Conservation (phyloP, 257 asterid species). For the Ilex aquifolium region DNA sequence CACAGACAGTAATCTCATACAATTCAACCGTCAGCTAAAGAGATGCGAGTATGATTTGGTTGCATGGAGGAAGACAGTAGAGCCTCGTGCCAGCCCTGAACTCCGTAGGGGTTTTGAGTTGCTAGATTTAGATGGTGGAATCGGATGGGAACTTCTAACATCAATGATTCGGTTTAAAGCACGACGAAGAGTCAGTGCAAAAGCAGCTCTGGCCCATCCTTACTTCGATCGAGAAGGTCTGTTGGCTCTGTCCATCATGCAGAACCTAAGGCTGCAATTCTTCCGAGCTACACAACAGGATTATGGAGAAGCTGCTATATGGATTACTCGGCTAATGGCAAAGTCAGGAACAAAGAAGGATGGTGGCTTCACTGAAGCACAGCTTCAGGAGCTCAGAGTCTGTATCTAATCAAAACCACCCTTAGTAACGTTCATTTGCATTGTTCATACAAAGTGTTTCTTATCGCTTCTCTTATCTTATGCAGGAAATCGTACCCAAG, state of each 20-base stretch:
- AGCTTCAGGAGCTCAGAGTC: slow-evolving; percentile 79
- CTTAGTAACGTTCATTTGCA: no score
- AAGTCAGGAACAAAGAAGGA: slow-evolving; percentile 80
- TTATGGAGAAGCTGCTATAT: slow-evolving; percentile 71
- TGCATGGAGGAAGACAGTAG: slow-evolving; percentile 68
- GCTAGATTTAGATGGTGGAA: slow-evolving; percentile 80
- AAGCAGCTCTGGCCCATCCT: slow-evolving; percentile 89
- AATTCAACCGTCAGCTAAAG: slow-evolving; percentile 86
- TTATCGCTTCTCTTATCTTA: neutral
- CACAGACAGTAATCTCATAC: slow-evolving; percentile 63
- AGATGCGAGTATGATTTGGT: slow-evolving; percentile 73
- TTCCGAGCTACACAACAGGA: slow-evolving; percentile 88
- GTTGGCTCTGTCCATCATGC: slow-evolving; percentile 79
- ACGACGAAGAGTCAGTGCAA: slow-evolving; percentile 77
- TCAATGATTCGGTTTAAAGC: slow-evolving; percentile 93
- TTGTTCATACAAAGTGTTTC: neutral
- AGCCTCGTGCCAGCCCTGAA: slow-evolving; percentile 76
- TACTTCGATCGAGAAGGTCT: slow-evolving; percentile 88
- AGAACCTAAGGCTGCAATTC: slow-evolving; percentile 60
- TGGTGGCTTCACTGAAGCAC: slow-evolving; percentile 98
- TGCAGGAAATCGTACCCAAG: slow-evolving; percentile 68
- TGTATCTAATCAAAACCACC: slow-evolving; percentile 2
- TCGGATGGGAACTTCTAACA: slow-evolving; percentile 87
- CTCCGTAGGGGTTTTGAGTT: slow-evolving; percentile 78
- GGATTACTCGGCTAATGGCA: slow-evolving; percentile 84